Conservation (phyloP, 2,329 filamentous ascomycete species). For the Trichoderma sp. region DNA sequence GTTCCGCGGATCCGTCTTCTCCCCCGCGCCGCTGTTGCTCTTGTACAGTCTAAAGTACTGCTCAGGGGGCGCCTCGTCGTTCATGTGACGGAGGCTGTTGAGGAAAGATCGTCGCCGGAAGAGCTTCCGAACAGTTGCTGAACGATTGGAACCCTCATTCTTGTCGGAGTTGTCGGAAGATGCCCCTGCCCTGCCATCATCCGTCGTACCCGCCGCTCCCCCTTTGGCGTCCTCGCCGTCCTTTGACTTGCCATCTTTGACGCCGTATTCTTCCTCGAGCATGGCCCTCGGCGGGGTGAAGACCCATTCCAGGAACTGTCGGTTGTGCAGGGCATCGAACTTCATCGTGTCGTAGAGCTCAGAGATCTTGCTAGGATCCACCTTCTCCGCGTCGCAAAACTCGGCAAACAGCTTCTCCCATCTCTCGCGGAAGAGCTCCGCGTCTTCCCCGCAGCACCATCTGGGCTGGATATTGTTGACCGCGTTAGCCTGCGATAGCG, state of each 20-base stretch:
- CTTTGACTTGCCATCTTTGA: conserved; percentile 47
- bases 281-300: conserved; percentile 85
- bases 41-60: conserved; percentile 91
- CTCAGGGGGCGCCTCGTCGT: conserved; percentile 61
- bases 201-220: conserved; percentile 31
- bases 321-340: conserved; percentile 95
- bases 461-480: conserved; percentile 77
- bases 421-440: conserved; percentile 89
- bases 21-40: conserved; percentile 63
- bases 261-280: conserved; percentile 68
- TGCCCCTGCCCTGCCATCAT: conserved; percentile 40
- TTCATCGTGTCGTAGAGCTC: conserved; percentile 99
- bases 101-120: conserved; percentile 65
- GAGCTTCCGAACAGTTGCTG: conserved; percentile 48
- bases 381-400: conserved; percentile 95
- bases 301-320: conserved; percentile 94
- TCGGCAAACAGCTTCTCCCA: conserved; percentile 99
- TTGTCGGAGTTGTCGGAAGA: conserved; percentile 45
- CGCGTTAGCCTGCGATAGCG: conserved; percentile 62
- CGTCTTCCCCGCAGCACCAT: conserved; percentile 96
- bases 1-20: conserved; percentile 81
- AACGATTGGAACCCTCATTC: conserved; percentile 44
- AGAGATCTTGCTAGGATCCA: conserved; percentile 97
- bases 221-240: conserved; percentile 46
- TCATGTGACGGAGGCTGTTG: conserved; percentile 52